A percentile compares a stretch with the other conserved stretches of the same genome.
Evolutionary conservation across 352 stramenopile genomes (phyloP).

Genomic region (Chrysophaeum taylorii): DNA sequence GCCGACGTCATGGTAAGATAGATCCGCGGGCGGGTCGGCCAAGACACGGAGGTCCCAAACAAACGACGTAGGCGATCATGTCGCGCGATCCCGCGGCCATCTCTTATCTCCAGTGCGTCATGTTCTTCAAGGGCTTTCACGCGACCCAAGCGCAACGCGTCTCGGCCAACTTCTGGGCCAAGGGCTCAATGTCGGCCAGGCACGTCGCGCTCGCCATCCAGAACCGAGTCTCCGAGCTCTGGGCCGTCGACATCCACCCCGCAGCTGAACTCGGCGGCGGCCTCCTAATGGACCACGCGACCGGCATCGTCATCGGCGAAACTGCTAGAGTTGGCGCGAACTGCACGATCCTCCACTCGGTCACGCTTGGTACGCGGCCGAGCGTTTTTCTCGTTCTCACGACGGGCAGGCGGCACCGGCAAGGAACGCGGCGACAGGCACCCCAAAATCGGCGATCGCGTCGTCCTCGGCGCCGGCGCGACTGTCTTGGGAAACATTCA

Average conservation of each 20-base stretch:
- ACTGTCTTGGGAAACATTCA: constrained; percentile 60
- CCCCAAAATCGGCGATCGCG: constrained; percentile 55
- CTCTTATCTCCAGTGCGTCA: constrained; percentile 2
- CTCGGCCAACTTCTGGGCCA: neutral
- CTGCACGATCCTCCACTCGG: constrained; percentile 56
- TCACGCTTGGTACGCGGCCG: constrained; percentile 59
- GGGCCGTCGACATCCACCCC: constrained; percentile 52
- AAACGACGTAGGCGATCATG: no score
- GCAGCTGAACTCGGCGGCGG: constrained; percentile 37
- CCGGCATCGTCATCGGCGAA: constrained; percentile 59
- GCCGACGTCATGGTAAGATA: neutral
- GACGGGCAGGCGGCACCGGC: constrained; percentile 56
- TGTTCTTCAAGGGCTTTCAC: constrained; percentile 14
- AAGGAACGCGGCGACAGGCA: constrained; percentile 63
- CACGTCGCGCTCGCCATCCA: constrained; percentile 29
- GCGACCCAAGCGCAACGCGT: constrained; percentile 3
- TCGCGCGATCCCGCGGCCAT: neutral
- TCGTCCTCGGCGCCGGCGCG: constrained; percentile 48
- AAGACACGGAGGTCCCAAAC: no score
- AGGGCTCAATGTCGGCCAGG: neutral
- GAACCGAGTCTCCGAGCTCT: constrained; percentile 43
- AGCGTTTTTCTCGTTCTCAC: no score
- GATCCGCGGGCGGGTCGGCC: no score
- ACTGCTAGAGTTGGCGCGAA: constrained; percentile 56
- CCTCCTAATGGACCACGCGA: constrained; percentile 46